Conservation (phyloP, 106 monocot genomes). For the Dioscorea dumetorum region DNA sequence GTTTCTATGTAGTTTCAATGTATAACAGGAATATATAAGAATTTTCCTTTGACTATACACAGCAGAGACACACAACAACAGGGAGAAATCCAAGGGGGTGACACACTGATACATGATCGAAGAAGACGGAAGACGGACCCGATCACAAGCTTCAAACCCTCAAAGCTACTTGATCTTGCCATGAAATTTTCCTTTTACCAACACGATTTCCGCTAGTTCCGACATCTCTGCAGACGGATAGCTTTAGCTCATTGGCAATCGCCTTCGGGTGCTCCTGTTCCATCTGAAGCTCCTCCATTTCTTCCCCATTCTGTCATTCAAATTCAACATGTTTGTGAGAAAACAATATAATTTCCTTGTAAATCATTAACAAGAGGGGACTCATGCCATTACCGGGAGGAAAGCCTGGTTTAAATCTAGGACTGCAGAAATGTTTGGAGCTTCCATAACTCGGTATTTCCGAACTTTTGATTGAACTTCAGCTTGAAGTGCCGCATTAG, state of each 20-base stretch:
- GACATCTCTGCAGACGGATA: slow-evolving; percentile 39
- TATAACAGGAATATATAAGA: too few species aligned
- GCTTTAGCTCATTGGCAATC: slow-evolving; percentile 18
- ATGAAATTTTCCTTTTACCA: slow-evolving; percentile 74
- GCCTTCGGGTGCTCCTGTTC: slow-evolving; percentile 21
- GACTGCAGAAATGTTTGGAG: slow-evolving; percentile 16
- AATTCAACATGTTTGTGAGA: background rate
- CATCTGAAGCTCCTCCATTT: slow-evolving; percentile 17
- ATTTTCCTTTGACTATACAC: background rate
- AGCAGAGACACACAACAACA: background rate
- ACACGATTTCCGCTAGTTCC: slow-evolving; percentile 23
- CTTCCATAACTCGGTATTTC: slow-evolving; percentile 22
- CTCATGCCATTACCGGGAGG: slow-evolving; percentile 25
- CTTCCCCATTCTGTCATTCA: slow-evolving; percentile 44
- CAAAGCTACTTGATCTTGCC: slow-evolving; percentile 76
- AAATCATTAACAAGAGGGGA: background rate
- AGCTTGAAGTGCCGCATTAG: background rate
- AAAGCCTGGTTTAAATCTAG: slow-evolving; percentile 65
- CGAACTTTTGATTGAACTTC: slow-evolving; percentile 9
- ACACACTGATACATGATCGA: too few species aligned
- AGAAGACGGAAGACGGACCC: too few species aligned
- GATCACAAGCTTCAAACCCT: slow-evolving; percentile 26
- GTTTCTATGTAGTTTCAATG: background rate
- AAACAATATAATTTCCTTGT: background rate
- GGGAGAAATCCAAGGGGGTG: too few species aligned